Conservation (phyloP, 73 alveolate genomes). For the Paramecium bursaria region DNA sequence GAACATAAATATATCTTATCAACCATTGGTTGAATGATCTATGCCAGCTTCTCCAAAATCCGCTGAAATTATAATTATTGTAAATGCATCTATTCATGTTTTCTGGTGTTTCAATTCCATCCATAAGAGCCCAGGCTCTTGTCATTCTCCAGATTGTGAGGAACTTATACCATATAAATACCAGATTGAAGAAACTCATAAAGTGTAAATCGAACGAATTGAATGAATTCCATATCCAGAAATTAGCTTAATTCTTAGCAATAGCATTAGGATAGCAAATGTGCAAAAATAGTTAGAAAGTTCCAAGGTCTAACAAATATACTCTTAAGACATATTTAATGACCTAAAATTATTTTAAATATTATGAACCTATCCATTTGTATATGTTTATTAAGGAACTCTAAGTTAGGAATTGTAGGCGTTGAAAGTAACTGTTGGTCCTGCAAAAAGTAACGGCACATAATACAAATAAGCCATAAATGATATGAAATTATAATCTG, state of each 20-base stretch:
- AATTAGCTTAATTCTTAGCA: not conserved
- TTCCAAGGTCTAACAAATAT: not conserved
- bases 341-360: too few relatives aligned
- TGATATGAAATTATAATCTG: constrained; percentile 55
- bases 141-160: constrained; percentile 87
- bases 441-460: constrained; percentile 56
- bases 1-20: constrained; percentile 90
- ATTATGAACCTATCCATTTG: not conserved
- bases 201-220: constrained; percentile 6
- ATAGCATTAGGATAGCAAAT: constrained; percentile 38
- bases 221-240: not conserved
- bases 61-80: constrained; percentile 82
- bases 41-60: constrained; percentile 96
- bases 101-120: constrained; percentile 86
- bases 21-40: constrained; percentile 92
- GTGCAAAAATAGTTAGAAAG: constrained; percentile 27
- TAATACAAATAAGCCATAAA: constrained; percentile 47
- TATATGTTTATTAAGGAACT: constrained; percentile 51
- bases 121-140: constrained; percentile 88
- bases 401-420: constrained; percentile 62
- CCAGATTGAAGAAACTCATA: constrained; percentile 55
- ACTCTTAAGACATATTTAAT: constrained; percentile 43
- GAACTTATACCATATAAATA: constrained; percentile 80
- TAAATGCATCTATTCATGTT: constrained; percentile 93
- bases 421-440: constrained; percentile 66